phyloP scores from a whole-genome alignment of 306 rosid species.

The Sophora flavescens region DNA sequence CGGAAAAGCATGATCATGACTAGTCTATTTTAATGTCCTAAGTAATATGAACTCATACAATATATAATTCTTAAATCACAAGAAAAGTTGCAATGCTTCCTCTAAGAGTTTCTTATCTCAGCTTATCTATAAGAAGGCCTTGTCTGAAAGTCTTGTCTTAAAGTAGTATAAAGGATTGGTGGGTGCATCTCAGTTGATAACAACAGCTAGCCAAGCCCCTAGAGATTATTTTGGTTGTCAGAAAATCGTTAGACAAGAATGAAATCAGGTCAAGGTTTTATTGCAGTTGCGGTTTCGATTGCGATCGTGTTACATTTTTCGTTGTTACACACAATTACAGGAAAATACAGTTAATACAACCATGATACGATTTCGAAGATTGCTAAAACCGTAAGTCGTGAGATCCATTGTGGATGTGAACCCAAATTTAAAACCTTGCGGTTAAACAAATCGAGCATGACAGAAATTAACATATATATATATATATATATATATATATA shows the following conservation, averaged over 20 bases:
- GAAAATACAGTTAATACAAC: no score
- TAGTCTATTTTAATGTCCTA: conserved; percentile 31
- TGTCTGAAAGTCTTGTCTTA: conserved; percentile 20
- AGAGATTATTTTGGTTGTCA: neutral
- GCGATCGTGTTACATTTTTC: no score
- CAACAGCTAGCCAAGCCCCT: conserved; percentile 20
- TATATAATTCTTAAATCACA: conserved; percentile 42
- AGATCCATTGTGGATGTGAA: no score
- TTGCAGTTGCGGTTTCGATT: no score
- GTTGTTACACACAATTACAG: no score
- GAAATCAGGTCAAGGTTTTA: conserved; percentile 33
- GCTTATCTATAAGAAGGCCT: neutral
- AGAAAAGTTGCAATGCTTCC: conserved; percentile 37
- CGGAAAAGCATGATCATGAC: conserved; percentile 24
- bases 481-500: neutral
- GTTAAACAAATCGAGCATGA: conserved; percentile 3
- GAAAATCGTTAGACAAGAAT: conserved; percentile 52
- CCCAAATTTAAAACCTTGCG: no score
- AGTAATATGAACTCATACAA: neutral
- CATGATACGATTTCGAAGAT: no score
- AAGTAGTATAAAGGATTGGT: conserved; percentile 32
- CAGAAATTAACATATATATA: neutral
- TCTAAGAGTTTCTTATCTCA: conserved; percentile 25
- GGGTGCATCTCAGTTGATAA: conserved; percentile 32
- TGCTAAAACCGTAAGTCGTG: no score